Conservation (phyloP, 768 basidiomycete species). For the Boletus insuetus region DNA sequence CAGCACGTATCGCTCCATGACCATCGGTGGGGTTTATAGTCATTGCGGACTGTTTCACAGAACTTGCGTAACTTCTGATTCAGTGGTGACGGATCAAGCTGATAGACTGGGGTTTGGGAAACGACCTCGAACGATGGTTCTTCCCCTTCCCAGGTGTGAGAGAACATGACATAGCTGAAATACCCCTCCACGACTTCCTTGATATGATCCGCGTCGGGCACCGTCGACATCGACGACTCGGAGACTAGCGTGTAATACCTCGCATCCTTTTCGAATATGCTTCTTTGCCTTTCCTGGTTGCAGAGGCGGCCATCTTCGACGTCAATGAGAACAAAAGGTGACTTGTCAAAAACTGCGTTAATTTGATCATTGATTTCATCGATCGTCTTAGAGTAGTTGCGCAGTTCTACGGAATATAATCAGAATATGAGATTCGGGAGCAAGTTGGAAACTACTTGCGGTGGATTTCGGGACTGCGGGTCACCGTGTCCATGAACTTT, state of each 20-base stretch:
- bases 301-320: slow-evolving; percentile 4
- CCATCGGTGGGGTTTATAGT: neutral
- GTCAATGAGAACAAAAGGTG: slow-evolving; percentile 12
- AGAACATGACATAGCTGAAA: slow-evolving; percentile 18
- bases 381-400: neutral
- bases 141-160: slow-evolving; percentile 12
- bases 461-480: neutral
- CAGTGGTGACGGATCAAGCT: neutral
- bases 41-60: slow-evolving; percentile 1
- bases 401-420: neutral
- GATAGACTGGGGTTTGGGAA: no score
- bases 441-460: neutral
- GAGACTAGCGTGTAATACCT: slow-evolving; percentile 4
- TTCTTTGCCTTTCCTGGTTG: neutral
- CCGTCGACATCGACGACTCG: neutral
- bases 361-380: neutral
- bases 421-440: no score
- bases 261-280: slow-evolving; percentile 1
- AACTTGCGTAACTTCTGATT: slow-evolving; percentile 12
- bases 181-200: neutral
- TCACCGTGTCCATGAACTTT: neutral
- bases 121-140: slow-evolving; percentile 8
- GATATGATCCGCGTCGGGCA: neutral
- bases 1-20: no score
- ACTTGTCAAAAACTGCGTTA: neutral